Base-by-base conservation (phyloP, 148 eudicot genomes). In the Spergularia marina region DNA sequence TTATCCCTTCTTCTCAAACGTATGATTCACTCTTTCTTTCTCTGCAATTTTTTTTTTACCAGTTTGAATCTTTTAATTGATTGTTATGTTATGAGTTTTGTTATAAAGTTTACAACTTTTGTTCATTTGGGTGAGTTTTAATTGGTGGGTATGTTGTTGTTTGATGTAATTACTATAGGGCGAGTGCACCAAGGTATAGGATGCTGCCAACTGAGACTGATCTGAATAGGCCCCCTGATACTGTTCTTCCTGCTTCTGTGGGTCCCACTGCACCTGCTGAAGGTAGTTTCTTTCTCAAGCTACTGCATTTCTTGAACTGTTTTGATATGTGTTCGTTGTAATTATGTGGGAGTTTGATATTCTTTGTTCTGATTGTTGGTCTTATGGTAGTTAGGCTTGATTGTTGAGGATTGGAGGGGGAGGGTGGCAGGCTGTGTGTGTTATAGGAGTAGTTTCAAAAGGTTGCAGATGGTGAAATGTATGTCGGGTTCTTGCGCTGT, bases 201-300 rank as follows among this genome's bases (percentile, higher is more conserved):
- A 78, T 94, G 91, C 80, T 94, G 77, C 97, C 98, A 54, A 86
- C 89, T 76, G 92, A 90, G 79, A 94, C 97, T 60, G 93, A 94
- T 87, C 93, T 94, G 54, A 91, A 92, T 73, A 84, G 78, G 82
- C 96, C 87, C 7, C 87, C 88, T 0, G 90, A 94, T 16, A 83
- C 76, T 79, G 82, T 89, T 76, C 84, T 92, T 73, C 95, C 94
- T 23, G 73, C 84, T 67, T 82, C 82, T 52, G 65, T 81, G 41
- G 82, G 76, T 71, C 53, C 89, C 4, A 80, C 82, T 71, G 20
- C 80, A 6, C 58, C 89, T 65, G 57, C 80, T 58, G 86, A 82
- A 74, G 97, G 97, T 91, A 68, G 4, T 16, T 74, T 18, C 16
- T 60, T 59, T 64, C 2, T 18, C 2, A 18, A 20, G 36, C 21